Evolutionary conservation across 441 rosid species (phyloP), one percentile per base, ranked within the genome.

Genomic region (Syzygium malaccense): DNA sequence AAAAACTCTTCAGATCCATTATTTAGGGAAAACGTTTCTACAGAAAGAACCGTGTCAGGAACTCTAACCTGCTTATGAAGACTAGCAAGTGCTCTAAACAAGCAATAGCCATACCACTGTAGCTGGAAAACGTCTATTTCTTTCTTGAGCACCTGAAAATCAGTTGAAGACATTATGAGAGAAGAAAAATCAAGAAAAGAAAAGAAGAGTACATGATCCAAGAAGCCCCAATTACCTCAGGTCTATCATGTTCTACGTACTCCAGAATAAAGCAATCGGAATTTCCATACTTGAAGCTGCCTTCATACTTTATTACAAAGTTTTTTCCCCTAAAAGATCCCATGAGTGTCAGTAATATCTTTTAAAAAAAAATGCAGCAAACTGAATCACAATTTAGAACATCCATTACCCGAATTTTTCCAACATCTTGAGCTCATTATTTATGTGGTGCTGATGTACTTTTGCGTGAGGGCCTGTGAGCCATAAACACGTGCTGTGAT

Each of bases 201-300:
- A 49, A 84, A 20, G 28, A 37, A 60, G 26, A 66, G 41, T 88
- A 71, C 87, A 15, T 71, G 51, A 85, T 88, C 49, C 33, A 57
- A 7, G 85, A 60, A 83, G 64, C 20, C 53, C 60, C 60, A 56
- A 23, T 89, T 93, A 93, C 96, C 96, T 98, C 99, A 19, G 99
- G 99, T 89, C 98, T 96, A 88, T 98, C 99, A 94, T 98, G 99
- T 85, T 96, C 94, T 88, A 96, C 96, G 91, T 96, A 96, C 93
- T 96, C 97, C 87, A 98, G 94, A 86, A 98, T 96, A 88, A 98
- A 95, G 93, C 99, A 97, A 85, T 94, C 98, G 25, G 96, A 94
- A 90, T 92, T 92, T 87, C 91, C 96, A 89, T 93, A 94, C 95
- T 94, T 97, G 89, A 96, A 90, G 91, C 96, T 92, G 78, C 98